Conservation (phyloP, 345 rosid genomes). For the Aquilaria yunnanensis region DNA sequence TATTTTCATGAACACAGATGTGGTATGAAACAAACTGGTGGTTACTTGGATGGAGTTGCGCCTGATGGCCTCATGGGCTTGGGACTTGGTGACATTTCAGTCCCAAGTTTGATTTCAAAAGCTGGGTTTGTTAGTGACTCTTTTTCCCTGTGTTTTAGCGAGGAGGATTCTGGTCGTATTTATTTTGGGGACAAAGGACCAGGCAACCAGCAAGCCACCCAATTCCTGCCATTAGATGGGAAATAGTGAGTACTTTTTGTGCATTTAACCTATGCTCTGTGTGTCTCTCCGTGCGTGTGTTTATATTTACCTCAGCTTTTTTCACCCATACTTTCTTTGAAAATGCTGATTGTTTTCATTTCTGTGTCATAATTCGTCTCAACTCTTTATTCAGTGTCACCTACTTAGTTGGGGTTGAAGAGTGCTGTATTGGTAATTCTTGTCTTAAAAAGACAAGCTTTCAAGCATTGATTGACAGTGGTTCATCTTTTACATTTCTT, state of each 20-base stretch:
- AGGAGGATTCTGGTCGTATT: constrained; percentile 76
- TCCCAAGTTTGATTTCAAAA: constrained; percentile 76
- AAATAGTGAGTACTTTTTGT: constrained; percentile 44
- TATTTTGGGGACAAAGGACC: constrained; percentile 84
- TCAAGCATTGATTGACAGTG: constrained; percentile 66
- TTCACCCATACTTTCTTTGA: neutral
- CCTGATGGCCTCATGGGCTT: constrained; percentile 95
- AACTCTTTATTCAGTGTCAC: constrained; percentile 32
- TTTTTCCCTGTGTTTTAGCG: constrained; percentile 80
- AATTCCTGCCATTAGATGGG: constrained; percentile 48
- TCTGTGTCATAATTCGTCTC: constrained; percentile 9
- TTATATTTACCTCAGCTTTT: neutral
- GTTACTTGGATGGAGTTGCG: constrained; percentile 64
- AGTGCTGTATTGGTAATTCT: constrained; percentile 58
- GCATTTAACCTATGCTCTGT: neutral
- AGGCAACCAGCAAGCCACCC: constrained; percentile 55
- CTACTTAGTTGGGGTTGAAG: constrained; percentile 73
- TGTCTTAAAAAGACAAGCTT: constrained; percentile 59
- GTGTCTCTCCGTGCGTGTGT: neutral
- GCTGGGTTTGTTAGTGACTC: constrained; percentile 70
- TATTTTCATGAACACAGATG: constrained; percentile 40
- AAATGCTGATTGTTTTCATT: constrained; percentile 1
- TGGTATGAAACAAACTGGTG: constrained; percentile 91
- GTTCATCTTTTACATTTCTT: constrained; percentile 82
- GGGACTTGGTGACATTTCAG: constrained; percentile 72